These are phyloP conservation scores for Neoascochyta sp. DNA, from an alignment of 2,329 filamentous ascomycete species.

Conservation along the genomic window DNA sequence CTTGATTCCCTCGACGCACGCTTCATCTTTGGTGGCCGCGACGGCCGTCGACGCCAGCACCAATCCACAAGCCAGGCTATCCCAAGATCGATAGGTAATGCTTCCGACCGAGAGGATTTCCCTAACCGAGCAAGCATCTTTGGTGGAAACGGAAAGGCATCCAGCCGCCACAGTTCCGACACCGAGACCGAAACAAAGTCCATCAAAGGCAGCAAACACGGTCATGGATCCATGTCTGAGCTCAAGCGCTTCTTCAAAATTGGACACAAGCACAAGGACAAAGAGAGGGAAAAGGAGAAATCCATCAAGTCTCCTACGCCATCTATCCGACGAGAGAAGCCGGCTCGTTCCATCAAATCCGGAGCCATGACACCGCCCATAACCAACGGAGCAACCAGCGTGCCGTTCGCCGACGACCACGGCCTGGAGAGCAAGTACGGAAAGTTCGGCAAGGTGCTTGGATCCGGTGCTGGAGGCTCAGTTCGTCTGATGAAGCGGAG, in stretches of 20 bases:
- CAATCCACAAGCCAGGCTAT: conserved; percentile 30
- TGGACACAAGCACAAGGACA: conserved; percentile 57
- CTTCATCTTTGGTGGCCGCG: conserved; percentile 78
- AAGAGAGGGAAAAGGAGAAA: conserved; percentile 43
- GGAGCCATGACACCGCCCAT: conserved; percentile 40
- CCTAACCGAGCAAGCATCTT: conserved; percentile 54
- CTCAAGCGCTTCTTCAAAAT: conserved; percentile 95
- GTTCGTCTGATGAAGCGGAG: conserved; percentile 91
- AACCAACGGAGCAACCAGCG: conserved; percentile 35
- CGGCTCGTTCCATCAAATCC: conserved; percentile 45
- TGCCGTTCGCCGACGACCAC: conserved; percentile 93
- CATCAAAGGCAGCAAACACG: conserved; percentile 40
- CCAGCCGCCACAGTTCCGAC: conserved; percentile 45
- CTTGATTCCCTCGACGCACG: conserved; percentile 69
- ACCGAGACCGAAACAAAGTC: conserved; percentile 33
- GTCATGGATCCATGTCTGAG: conserved; percentile 81
- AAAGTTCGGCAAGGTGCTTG: conserved; percentile 89
- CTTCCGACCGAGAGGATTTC: conserved; percentile 39
- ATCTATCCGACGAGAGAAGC: conserved; percentile 51
- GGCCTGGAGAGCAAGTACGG: conserved; percentile 88
- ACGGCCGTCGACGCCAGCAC: conserved; percentile 58
- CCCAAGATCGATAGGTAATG: conserved; percentile 47
- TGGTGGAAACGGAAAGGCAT: conserved; percentile 48
- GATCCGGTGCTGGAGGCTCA: conserved; percentile 89
- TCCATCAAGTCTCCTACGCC: conserved; percentile 60